These are phyloP conservation scores for Canavalia gladiata DNA, from an alignment of 306 rosid species.

Conservation along the genomic window DNA sequence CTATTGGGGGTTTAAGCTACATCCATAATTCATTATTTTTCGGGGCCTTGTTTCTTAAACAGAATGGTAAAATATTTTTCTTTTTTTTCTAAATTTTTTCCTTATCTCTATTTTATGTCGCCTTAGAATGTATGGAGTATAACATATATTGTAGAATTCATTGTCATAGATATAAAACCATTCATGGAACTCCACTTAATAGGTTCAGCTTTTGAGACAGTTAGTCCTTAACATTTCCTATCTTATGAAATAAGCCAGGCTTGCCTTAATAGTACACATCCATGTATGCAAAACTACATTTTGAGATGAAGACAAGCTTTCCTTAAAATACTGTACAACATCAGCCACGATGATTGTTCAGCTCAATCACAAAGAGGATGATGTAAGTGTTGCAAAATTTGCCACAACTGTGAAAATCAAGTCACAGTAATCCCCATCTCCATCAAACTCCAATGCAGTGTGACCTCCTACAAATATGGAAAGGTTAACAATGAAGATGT, in stretches of 20 bases:
- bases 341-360: not conserved
- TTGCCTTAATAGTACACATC: not conserved
- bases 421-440: constrained; percentile 65
- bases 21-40: not conserved
- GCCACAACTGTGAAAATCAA: not conserved
- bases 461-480: constrained; percentile 79
- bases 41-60: not conserved
- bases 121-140: not conserved
- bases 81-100: not conserved
- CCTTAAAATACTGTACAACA: not conserved
- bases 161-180: not conserved
- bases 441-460: constrained; percentile 83
- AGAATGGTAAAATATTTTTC: not conserved
- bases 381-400: not conserved
- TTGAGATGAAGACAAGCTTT: not conserved
- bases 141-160: not conserved
- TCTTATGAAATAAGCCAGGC: not conserved
- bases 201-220: not conserved
- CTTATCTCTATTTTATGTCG: not conserved
- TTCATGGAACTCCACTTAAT: not conserved
- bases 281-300: not conserved
- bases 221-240: not conserved
- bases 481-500: constrained; percentile 25
- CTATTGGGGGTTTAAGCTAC: not conserved
- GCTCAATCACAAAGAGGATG: not conserved